A percentile compares a stretch with the other conserved stretches of the same genome.
Evolutionary conservation across 176 grass and related monocot species (phyloP).

Genomic region (Carex myosuroides): DNA sequence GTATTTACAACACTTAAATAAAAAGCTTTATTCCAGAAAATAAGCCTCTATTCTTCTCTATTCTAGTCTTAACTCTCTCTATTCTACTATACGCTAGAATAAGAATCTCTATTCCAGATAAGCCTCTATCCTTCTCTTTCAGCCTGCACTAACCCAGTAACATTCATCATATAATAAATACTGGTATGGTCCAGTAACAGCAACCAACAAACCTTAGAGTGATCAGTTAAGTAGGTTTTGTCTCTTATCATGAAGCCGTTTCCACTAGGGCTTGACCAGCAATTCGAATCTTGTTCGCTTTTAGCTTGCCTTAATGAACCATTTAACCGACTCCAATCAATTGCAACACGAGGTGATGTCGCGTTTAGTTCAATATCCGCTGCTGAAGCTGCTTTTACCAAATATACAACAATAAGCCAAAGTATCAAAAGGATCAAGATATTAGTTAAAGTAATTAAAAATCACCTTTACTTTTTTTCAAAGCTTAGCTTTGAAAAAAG

Average conservation of each 20-base stretch:
- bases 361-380: constrained; percentile 55
- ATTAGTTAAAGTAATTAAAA: constrained; percentile 4
- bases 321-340: constrained; percentile 66
- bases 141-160: neutral
- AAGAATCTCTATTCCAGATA: too few relatives aligned
- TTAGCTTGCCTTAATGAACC: constrained; percentile 51
- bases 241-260: constrained; percentile 96
- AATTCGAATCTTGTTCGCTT: constrained; percentile 55
- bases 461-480: constrained; percentile 57
- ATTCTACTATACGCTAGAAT: too few relatives aligned
- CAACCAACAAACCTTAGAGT: constrained; percentile 50
- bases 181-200: neutral
- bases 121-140: neutral
- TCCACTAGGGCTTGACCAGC: constrained; percentile 75
- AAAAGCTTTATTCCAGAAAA: too few relatives aligned
- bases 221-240: constrained; percentile 81
- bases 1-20: too few relatives aligned
- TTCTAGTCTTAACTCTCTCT: too few relatives aligned
- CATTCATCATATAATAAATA: neutral
- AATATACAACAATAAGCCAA: neutral
- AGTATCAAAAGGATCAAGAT: neutral
- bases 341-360: constrained; percentile 23
- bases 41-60: too few relatives aligned
- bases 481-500: too few relatives aligned
- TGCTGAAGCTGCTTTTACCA: constrained; percentile 40